Conservation (phyloP, 2,329 filamentous ascomycete species). For the Nigrospora osmanthi region DNA sequence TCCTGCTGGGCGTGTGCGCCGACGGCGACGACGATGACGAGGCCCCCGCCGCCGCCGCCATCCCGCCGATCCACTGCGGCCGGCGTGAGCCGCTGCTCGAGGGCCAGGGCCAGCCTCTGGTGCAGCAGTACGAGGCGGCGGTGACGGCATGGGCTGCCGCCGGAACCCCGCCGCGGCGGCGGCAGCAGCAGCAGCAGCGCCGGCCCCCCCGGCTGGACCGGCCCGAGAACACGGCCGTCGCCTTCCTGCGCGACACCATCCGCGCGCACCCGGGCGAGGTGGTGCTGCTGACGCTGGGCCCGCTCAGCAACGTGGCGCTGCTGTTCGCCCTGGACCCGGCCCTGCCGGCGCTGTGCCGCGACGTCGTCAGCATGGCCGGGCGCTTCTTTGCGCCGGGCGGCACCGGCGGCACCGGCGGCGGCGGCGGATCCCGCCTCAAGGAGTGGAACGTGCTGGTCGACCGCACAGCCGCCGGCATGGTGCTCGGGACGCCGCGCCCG, state of each 20-base stretch:
- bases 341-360: conserved; percentile 1
- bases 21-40: too few relatives aligned
- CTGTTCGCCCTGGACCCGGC: conserved; percentile 5
- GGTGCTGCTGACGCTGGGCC: conserved; percentile 3
- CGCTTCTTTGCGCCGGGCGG: not conserved
- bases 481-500: not conserved
- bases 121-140: not conserved
- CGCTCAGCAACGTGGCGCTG: conserved; percentile 3
- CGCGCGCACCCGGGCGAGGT: conserved; percentile 4
- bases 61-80: conserved; percentile 3
- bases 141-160: too few relatives aligned
- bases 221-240: conserved; percentile 4
- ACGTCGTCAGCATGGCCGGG: conserved; percentile 5
- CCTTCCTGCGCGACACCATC: conserved; percentile 2
- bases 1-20: conserved; percentile 2
- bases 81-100: conserved; percentile 2
- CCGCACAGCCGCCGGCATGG: conserved; percentile 3
- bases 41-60: not conserved
- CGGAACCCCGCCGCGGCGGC: not conserved
- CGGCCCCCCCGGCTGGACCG: not conserved
- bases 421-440: too few relatives aligned
- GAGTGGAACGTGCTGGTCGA: conserved; percentile 5
- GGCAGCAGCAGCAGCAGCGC: too few relatives aligned
- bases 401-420: not conserved
- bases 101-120: conserved; percentile 1